Evolutionary conservation across 345 rosid species (phyloP).

Genomic region (Eucalyptus leucophloia): DNA sequence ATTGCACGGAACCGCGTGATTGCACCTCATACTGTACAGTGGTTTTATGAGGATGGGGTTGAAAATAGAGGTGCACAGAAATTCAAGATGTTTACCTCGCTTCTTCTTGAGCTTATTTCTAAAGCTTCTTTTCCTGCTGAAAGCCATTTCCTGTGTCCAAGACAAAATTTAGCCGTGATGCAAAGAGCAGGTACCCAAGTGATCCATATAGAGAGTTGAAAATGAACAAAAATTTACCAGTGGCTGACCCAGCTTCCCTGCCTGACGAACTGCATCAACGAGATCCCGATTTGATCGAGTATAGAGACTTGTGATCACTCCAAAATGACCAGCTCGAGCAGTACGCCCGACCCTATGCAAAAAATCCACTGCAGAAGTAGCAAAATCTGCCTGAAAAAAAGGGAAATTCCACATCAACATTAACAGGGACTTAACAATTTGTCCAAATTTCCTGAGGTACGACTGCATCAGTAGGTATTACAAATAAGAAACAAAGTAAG

Average conservation of each 20-base stretch:
- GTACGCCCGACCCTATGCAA: conserved; percentile 95
- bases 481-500: not conserved
- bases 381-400: conserved; percentile 83
- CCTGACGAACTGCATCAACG: conserved; percentile 70
- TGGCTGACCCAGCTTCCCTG: conserved; percentile 60
- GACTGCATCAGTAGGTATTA: not conserved
- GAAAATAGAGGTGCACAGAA: not conserved
- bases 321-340: conserved; percentile 92
- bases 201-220: not conserved
- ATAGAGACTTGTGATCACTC: conserved; percentile 86
- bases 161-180: not conserved
- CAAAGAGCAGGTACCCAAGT: not conserved
- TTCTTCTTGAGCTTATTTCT: conserved; percentile 73
- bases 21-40: not conserved
- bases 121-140: conserved; percentile 73
- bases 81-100: not conserved
- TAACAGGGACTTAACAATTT: not conserved
- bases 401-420: not conserved
- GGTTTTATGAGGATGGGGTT: not conserved
- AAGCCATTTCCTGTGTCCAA: conserved; percentile 44
- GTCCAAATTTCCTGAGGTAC: not conserved
- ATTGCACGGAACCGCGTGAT: not conserved
- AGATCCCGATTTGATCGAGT: conserved; percentile 65
- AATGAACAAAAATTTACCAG: conserved; percentile 40
- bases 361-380: conserved; percentile 87